Conservation (phyloP, 352 stramenopile genomes). For the Hyaloperonospora brassicae region DNA sequence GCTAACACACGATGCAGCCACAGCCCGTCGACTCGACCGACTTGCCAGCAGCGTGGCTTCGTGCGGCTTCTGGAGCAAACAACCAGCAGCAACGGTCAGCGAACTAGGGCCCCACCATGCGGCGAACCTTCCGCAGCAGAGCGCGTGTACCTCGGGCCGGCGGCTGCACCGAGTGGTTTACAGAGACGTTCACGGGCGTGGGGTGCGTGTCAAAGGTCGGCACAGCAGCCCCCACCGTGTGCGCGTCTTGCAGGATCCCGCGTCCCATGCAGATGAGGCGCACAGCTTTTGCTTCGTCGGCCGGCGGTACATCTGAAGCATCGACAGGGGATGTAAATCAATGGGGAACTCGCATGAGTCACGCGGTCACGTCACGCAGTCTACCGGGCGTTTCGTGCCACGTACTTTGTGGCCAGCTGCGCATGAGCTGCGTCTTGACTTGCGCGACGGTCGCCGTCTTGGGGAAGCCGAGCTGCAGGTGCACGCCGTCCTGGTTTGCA, state of each 20-base stretch:
- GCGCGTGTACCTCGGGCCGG: slow-evolving; percentile 23
- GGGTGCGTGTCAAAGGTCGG: slow-evolving; percentile 91
- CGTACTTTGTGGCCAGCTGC: slow-evolving; percentile 55
- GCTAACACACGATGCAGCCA: slow-evolving; percentile 49
- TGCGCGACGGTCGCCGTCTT: slow-evolving; percentile 38
- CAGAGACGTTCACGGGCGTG: slow-evolving; percentile 92
- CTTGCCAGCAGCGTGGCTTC: slow-evolving; percentile 21
- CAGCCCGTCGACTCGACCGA: slow-evolving; percentile 47
- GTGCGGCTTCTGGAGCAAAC: slow-evolving; percentile 21
- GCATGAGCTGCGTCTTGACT: slow-evolving; percentile 63
- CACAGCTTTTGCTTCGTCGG: slow-evolving; percentile 55
- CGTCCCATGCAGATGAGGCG: slow-evolving; percentile 93
- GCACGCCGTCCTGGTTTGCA: slow-evolving; percentile 71
- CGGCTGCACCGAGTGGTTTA: slow-evolving; percentile 42
- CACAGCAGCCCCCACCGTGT: slow-evolving; percentile 78
- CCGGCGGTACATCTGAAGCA: slow-evolving; percentile 34
- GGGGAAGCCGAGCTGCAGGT: slow-evolving; percentile 52
- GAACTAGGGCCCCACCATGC: slow-evolving; percentile 3
- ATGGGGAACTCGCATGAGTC: too few species aligned
- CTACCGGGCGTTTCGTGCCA: not conserved
- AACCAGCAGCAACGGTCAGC: slow-evolving; percentile 9
- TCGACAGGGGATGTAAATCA: too few species aligned
- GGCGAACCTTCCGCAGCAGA: slow-evolving; percentile 9
- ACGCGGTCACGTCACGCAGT: not conserved
- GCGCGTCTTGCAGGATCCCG: slow-evolving; percentile 85